Evolutionary conservation across 2,329 filamentous ascomycete genomes (phyloP), one percentile per base, ranked within the genome.

Genomic region (Fusarium mexicanum): DNA sequence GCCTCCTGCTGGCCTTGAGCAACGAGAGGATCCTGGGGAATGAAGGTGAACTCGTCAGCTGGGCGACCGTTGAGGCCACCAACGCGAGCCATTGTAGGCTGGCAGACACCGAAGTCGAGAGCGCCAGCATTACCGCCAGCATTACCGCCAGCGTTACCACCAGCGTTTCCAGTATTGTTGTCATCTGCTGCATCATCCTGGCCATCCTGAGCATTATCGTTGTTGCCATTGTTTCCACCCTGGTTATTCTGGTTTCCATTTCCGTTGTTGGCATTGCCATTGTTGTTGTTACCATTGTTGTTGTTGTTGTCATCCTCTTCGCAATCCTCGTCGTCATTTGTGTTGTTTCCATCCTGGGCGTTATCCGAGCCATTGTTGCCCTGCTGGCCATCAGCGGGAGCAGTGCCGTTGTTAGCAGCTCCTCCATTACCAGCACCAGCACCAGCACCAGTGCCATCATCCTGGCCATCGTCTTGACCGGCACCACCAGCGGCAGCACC

Each of bases 41-140:
- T 89, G 88, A 93, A 93, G 58, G 91, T 92, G 82, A 88, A 90
- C 81, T 92, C 91, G 64, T 84, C 85, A 26, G 85, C 85, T 18
- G 85, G 82, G 65, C 90, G 89, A 44, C 87, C 87, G 83, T 86
- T 84, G 38, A 89, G 87, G 24, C 89, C 90, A 65, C 86, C 87
- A 71, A 88, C 85, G 80, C 89, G 90, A 79, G 90, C 87, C 76
- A 89, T 88, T n/a, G 87, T 89, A 7, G 88, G 88, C 43, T 84
- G 83, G 81, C 87, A 90, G 41, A 81, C 80, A 61, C 88, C 88
- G 74, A 90, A 89, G 83, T 89, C 86, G 26, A 86, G 82, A 29
- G 83, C 77, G 46, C 61, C 75, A 37, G 77, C 69, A 41, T 81
- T 74, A 35, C 70, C 72, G 4, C 81, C 82, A 26, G 80, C 26